Evolutionary conservation across 2,329 filamentous ascomycete genomes (phyloP).

Genomic region (Alternaria hordeiaustralica): DNA sequence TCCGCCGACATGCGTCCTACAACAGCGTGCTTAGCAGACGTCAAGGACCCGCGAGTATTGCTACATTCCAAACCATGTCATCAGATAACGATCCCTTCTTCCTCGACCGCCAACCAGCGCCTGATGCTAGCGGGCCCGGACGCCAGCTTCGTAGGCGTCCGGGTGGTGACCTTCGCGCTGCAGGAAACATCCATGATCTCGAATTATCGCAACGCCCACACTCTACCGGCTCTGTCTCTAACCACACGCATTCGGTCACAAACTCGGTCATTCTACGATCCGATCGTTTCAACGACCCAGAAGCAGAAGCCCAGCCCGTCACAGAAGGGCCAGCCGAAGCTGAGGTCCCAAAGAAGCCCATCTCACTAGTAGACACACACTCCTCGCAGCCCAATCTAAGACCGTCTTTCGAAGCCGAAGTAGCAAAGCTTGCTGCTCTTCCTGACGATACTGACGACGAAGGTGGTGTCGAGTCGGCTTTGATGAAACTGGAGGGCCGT

Average conservation of each 20-base stretch:
- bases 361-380: conserved; percentile 58
- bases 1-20: conserved; percentile 66
- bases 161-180: conserved; percentile 57
- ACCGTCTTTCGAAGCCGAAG: conserved; percentile 85
- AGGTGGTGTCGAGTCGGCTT: conserved; percentile 88
- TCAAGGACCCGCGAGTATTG: conserved; percentile 65
- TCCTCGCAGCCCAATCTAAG: conserved; percentile 63
- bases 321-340: conserved; percentile 15
- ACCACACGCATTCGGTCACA: conserved; percentile 50
- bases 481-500: conserved; percentile 90
- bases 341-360: conserved; percentile 33
- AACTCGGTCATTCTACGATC: conserved; percentile 48
- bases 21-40: conserved; percentile 62
- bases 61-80: conserved; percentile 57
- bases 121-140: conserved; percentile 26
- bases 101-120: conserved; percentile 41
- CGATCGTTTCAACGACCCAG: conserved; percentile 34
- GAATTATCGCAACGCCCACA: conserved; percentile 49
- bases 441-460: conserved; percentile 80
- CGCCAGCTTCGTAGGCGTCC: conserved; percentile 56
- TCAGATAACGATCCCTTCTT: conserved; percentile 51
- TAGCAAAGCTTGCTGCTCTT: conserved; percentile 84
- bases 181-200: conserved; percentile 55
- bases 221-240: conserved; percentile 58
- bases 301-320: conserved; percentile 12